phyloP scores from a whole-genome alignment of 306 rosid genomes.

The Pterocarpus santalinus region DNA sequence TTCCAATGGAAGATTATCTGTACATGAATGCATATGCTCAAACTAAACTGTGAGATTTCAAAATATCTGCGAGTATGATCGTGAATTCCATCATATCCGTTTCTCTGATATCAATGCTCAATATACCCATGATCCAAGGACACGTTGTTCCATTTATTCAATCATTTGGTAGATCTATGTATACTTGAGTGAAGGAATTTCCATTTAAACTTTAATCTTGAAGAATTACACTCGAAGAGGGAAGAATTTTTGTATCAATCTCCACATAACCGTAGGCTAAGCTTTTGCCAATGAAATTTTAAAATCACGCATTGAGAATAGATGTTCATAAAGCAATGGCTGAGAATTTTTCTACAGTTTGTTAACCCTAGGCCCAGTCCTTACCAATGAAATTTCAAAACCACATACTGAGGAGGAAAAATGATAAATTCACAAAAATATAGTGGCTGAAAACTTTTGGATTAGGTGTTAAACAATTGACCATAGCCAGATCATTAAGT shows the following conservation, averaged over 20 bases:
- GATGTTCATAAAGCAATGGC: too few species aligned
- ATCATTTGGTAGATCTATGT: not conserved
- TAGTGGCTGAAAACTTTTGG: too few species aligned
- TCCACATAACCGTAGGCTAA: constrained; percentile 1
- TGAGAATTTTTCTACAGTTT: too few species aligned
- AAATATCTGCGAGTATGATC: not conserved
- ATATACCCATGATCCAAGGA: not conserved
- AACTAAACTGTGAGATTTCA: constrained; percentile 4
- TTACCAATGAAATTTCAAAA: too few species aligned
- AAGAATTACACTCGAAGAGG: not conserved
- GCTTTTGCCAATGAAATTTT: not conserved
- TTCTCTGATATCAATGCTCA: not conserved
- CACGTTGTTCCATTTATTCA: not conserved
- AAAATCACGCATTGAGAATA: not conserved
- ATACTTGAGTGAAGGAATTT: not conserved
- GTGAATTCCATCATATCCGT: not conserved
- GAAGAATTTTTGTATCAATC: not conserved
- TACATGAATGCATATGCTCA: not conserved
- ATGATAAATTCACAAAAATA: too few species aligned
- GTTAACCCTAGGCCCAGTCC: too few species aligned
- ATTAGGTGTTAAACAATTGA: too few species aligned
- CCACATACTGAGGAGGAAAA: too few species aligned
- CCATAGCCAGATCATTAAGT: too few species aligned
- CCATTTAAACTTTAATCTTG: not conserved
- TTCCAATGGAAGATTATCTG: not conserved